Evolutionary conservation across 495 filamentous ascomycete genomes (phyloP), one percentile per base, ranked within the genome.

Genomic region (Aspergillus baeticus): DNA sequence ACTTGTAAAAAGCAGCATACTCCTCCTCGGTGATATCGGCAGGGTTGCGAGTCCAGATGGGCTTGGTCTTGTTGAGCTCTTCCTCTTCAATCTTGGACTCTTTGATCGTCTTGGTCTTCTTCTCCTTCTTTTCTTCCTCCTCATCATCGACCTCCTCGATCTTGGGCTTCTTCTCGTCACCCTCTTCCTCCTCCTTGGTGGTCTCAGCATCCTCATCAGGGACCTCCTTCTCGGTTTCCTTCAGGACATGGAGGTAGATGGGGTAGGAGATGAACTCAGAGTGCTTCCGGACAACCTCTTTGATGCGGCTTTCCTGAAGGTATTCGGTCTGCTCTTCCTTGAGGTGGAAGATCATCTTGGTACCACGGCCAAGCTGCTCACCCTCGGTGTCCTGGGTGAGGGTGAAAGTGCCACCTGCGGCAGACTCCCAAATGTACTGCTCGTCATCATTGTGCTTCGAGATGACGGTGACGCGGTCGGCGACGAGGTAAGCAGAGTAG

Each of bases 271-370:
- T 98, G 87, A 98, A 98, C 83, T 98, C 94, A 75, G 94, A 98
- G 88, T 98, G 94, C 89, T 98, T 98, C 91, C 97, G 97, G 79
- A 98, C 91, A 61, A 98, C 92, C 85, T 98, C 94, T 89, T 98
- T 98, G 83, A 98, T 91, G 84, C 93, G 92, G 82, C 85, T 85
- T 86, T 97, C 93, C 77, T 97, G 93, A 67, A 98, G 86, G 84
- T 96, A 98, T 77, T 98, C 94, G 57, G 78, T 83, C 82, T 98
- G 94, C 86, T 98, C 94, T 69, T 98, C 94, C 88, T 98, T 98
- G 66, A 98, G 82, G 83, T 98, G 88, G 52, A 98, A 90, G 77
- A 98, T 86, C 69, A 98, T 94, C 86, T 94, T 93, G 73, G 92
- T 92, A 73, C 94, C 94, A 72, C 94, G 95, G 67, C 90, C 91